Base-by-base conservation (phyloP, 768 basidiomycete species). In the Auricularia sp. region DNA sequence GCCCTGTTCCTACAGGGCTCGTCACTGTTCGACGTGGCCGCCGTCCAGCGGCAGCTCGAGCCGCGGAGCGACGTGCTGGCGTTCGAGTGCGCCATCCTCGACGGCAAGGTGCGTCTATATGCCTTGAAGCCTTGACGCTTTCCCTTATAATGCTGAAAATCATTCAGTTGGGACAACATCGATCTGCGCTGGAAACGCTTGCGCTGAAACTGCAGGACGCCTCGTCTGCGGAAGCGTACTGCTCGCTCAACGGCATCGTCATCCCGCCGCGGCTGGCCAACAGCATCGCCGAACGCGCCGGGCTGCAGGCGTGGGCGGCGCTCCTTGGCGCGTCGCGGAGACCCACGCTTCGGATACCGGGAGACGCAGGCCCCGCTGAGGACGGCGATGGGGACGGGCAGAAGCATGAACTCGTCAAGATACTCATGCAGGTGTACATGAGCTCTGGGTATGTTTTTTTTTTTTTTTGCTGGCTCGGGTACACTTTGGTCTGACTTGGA, bases 1-100 rank as follows among this genome's bases (percentile, higher is more conserved):
- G 77, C 88, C n/a, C 77, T 96, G 1, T 87, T 94, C 70, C 79
- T 98, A 0, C 89, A 94, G 68, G 87, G 87, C 5, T 92, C 90
- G 1, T 77, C 79, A 1, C 74, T 84, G 3, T 93, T 90, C 69
- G 86, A 93, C 70, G 77, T 83, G 1, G 73, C 76, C 2, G 61
- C 67, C 0, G 75, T 89, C 3, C 78, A 78, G 14, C 69, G 77
- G 29, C 75, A 79, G 39, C 72, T 92, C 3, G 65, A 73, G 7
- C 77, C 79, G 3, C 77, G 78, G 65, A 78, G 81, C 42, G 83
- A 83, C 34, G 72, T 85, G 6, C 78, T 95, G 2, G 79, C 77
- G 34, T 79, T 90, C n/a, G 94, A 94, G 71, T 69, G 85, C 39
- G 92, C 92, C 1, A 82, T 95, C 29, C 75, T 95, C 3, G 80